phyloP scores from a whole-genome alignment of 306 rosid species.

The Begonia loranthoides region DNA sequence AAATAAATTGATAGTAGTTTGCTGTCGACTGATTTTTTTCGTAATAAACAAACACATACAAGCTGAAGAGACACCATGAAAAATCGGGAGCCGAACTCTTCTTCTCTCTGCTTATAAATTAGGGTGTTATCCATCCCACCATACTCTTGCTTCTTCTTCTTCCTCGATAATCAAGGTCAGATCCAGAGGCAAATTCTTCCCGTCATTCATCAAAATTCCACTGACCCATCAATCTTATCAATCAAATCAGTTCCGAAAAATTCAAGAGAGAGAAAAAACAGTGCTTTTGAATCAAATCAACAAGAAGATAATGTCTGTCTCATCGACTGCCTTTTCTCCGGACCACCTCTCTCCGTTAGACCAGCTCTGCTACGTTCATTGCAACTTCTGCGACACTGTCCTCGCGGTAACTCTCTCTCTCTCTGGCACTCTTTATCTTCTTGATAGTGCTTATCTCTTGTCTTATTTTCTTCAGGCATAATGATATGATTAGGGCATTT shows the following conservation, averaged over 20 bases:
- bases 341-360: slow-evolving; percentile 44
- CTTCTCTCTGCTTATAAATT: too few species aligned
- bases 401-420: slow-evolving; percentile 40
- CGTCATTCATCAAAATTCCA: not conserved
- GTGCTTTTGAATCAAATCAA: not conserved
- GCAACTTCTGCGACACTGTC: slow-evolving; percentile 92
- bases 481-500: not conserved
- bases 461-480: not conserved
- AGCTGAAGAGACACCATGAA: too few species aligned
- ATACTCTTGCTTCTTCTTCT: too few species aligned
- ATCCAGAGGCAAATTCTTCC: too few species aligned
- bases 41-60: too few species aligned
- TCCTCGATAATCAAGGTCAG: too few species aligned
- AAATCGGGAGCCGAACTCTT: too few species aligned
- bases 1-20: too few species aligned
- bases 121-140: too few species aligned
- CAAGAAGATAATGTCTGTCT: not conserved
- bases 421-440: not conserved
- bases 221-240: not conserved
- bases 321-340: not conserved
- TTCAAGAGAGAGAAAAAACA: not conserved
- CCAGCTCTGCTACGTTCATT: slow-evolving; percentile 93
- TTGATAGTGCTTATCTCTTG: not conserved
- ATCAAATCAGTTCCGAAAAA: not conserved
- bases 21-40: too few species aligned